Evolutionary conservation across 2,329 filamentous ascomycete genomes (phyloP).

Genomic region (Fusarium anguioides): DNA sequence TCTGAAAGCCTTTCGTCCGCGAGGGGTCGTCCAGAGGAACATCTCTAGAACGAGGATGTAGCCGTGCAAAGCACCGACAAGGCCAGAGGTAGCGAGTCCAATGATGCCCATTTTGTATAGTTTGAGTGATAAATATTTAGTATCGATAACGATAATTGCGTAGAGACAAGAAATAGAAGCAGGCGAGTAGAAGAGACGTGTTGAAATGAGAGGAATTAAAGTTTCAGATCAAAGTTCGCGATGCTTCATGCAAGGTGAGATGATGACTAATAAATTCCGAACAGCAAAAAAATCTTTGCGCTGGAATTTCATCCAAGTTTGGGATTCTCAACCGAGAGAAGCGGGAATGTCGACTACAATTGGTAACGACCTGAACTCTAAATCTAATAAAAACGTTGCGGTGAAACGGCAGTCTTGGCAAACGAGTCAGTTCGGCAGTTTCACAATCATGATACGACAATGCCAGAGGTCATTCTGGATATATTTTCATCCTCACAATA

Average conservation of each 20-base stretch:
- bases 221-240: neutral
- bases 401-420: neutral
- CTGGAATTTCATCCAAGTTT: neutral
- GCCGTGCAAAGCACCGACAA: conserved; percentile 56
- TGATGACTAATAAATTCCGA: conserved; percentile 7
- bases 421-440: neutral
- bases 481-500: too few relatives aligned
- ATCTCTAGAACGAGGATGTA: conserved; percentile 63
- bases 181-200: neutral
- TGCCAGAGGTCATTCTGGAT: too few relatives aligned
- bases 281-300: conserved; percentile 8
- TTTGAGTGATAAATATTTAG: neutral
- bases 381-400: neutral
- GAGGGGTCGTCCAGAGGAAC: conserved; percentile 61
- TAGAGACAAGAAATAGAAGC: neutral
- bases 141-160: neutral
- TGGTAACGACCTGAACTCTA: conserved; percentile 9
- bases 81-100: conserved; percentile 50
- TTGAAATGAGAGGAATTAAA: neutral
- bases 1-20: conserved; percentile 58
- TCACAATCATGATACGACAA: neutral
- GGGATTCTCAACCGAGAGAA: conserved; percentile 17
- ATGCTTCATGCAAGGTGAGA: neutral
- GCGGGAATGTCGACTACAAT: conserved; percentile 1
- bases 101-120: conserved; percentile 51